phyloP scores from a whole-genome alignment of 2,329 filamentous ascomycete species.

The Phoma herbarum region DNA sequence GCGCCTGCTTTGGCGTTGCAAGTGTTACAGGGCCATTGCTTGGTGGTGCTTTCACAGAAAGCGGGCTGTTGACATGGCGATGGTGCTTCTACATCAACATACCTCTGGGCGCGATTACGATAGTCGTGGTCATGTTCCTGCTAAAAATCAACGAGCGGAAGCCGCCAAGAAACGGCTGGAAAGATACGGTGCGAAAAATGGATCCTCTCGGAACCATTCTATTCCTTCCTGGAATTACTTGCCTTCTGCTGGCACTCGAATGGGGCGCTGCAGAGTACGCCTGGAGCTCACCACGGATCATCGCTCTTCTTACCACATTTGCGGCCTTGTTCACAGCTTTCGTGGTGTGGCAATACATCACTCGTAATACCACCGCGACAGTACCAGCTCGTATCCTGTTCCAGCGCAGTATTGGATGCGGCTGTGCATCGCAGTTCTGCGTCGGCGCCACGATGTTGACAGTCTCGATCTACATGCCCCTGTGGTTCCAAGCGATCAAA shows the following conservation, averaged over 20 bases:
- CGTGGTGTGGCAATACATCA: slow-evolving; percentile 49
- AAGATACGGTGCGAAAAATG: slow-evolving; percentile 50
- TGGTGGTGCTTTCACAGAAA: slow-evolving; percentile 55
- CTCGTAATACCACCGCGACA: slow-evolving; percentile 53
- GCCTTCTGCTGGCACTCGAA: slow-evolving; percentile 57
- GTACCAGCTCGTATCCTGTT: slow-evolving; percentile 54
- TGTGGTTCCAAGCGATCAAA: slow-evolving; percentile 60
- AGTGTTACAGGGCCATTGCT: slow-evolving; percentile 56
- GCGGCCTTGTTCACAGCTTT: slow-evolving; percentile 52
- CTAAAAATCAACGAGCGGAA: slow-evolving; percentile 46
- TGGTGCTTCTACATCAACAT: slow-evolving; percentile 63
- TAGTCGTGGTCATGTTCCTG: slow-evolving; percentile 44
- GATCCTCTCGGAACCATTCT: slow-evolving; percentile 54
- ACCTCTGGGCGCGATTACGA: slow-evolving; percentile 58
- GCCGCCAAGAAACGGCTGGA: slow-evolving; percentile 37
- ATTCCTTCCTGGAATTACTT: slow-evolving; percentile 56
- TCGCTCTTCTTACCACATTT: slow-evolving; percentile 55
- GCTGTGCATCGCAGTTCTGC: slow-evolving; percentile 52
- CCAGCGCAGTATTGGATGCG: slow-evolving; percentile 54
- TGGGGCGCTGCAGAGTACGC: slow-evolving; percentile 58
- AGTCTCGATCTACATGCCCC: slow-evolving; percentile 52
- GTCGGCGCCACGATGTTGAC: slow-evolving; percentile 51
- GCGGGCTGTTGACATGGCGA: slow-evolving; percentile 53
- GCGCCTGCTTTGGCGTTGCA: slow-evolving; percentile 51
- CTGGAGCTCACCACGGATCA: slow-evolving; percentile 54